Evolutionary conservation across 2,329 filamentous ascomycete genomes (phyloP).

Genomic region (Aspergillus ustus): DNA sequence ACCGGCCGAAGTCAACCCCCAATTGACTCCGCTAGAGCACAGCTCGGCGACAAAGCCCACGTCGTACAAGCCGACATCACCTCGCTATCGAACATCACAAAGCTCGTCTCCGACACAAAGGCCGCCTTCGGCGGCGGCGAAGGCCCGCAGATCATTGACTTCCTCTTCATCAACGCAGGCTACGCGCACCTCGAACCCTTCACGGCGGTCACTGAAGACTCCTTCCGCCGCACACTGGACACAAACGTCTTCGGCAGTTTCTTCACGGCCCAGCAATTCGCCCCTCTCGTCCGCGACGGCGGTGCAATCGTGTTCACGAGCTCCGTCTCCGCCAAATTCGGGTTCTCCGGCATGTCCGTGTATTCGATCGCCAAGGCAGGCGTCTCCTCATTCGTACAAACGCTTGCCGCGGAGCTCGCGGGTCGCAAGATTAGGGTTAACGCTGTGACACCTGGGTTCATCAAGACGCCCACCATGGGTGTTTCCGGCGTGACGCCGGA

Average conservation of each 20-base stretch:
- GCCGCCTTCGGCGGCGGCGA: conserved; percentile 3
- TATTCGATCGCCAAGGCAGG: conserved; percentile 18
- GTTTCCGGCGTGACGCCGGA: conserved; percentile 9
- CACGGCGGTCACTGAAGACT: conserved; percentile 4
- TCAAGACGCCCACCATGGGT: conserved; percentile 20
- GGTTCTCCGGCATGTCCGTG: conserved; percentile 13
- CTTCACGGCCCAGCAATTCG: conserved; percentile 16
- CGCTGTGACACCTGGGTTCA: conserved; percentile 17
- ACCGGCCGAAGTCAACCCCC: conserved; percentile 18
- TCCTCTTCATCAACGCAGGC: conserved; percentile 19
- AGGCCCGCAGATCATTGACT: conserved; percentile 6
- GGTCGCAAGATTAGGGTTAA: conserved; percentile 13
- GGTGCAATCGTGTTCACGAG: conserved; percentile 20
- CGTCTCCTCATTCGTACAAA: conserved; percentile 16
- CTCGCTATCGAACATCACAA: conserved; percentile 1
- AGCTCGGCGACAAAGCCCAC: conserved; percentile 9
- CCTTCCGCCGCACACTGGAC: conserved; percentile 14
- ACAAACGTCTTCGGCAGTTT: conserved; percentile 21
- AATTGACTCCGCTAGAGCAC: conserved; percentile 5
- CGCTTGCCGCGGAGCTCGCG: conserved; percentile 16
- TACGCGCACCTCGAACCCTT: conserved; percentile 20
- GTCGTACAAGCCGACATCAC: conserved; percentile 15
- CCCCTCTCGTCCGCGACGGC: conserved; percentile 11
- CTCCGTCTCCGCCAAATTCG: conserved; percentile 13
- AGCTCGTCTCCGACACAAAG: not conserved